Evolutionary conservation across 306 rosid genomes (phyloP).

Genomic region (Phaseolus lunatus): DNA sequence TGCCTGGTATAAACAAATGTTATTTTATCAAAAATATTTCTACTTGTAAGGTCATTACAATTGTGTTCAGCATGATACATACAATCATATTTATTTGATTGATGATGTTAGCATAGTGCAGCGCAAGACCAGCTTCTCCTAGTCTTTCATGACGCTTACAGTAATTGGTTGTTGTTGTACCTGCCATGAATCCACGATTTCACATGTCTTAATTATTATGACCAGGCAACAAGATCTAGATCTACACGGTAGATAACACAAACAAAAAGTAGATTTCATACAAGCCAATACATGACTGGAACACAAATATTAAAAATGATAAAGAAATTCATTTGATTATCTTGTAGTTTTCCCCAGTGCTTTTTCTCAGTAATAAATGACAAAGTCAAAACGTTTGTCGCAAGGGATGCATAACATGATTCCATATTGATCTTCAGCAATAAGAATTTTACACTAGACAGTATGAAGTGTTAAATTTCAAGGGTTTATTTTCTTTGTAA

Average conservation of each 20-base stretch:
- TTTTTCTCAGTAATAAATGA: neutral
- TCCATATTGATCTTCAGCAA: slow-evolving; percentile 27
- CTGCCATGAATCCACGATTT: slow-evolving; percentile 56
- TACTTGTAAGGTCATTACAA: slow-evolving; percentile 29
- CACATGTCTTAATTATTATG: slow-evolving; percentile 15
- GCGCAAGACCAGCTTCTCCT: slow-evolving; percentile 90
- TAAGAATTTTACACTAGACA: neutral
- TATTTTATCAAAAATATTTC: slow-evolving; percentile 18
- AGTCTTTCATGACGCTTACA: slow-evolving; percentile 63
- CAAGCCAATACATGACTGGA: slow-evolving; percentile 30
- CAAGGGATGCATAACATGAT: neutral
- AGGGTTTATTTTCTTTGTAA: neutral
- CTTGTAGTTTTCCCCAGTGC: slow-evolving; percentile 18
- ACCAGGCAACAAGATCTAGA: slow-evolving; percentile 26
- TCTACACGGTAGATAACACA: slow-evolving; percentile 20
- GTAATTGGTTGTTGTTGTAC: slow-evolving; percentile 40
- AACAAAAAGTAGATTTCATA: slow-evolving; percentile 7
- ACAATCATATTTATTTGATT: slow-evolving; percentile 86
- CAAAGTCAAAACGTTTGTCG: slow-evolving; percentile 1
- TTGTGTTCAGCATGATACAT: slow-evolving; percentile 33
- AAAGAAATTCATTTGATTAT: slow-evolving; percentile 13
- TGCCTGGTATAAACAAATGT: slow-evolving; percentile 58
- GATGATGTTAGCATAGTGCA: slow-evolving; percentile 89
- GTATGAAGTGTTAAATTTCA: slow-evolving; percentile 11
- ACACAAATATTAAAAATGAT: slow-evolving; percentile 24